These are phyloP conservation scores for Aspergillus aculeatinus DNA, from an alignment of 2,329 filamentous ascomycete genomes.

Conservation along the genomic window DNA sequence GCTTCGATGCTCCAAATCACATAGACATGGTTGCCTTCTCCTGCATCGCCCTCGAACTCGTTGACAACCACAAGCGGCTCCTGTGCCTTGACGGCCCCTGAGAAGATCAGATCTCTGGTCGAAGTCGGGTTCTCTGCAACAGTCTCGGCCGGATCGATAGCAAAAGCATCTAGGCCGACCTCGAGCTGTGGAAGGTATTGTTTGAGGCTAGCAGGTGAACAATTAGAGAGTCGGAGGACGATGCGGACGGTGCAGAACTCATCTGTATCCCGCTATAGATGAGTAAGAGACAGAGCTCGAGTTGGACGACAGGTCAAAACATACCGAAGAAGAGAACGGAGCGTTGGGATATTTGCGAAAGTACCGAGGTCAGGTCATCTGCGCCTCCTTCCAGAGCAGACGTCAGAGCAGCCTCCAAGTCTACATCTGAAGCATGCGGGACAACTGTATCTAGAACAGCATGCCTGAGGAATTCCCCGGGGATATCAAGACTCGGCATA, in stretches of 20 bases:
- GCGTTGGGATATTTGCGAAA: conserved; percentile 52
- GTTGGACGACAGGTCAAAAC: conserved; percentile 11
- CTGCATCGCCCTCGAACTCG: conserved; percentile 41
- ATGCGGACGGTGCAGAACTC: conserved; percentile 54
- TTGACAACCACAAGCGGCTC: conserved; percentile 48
- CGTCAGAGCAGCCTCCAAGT: conserved; percentile 42
- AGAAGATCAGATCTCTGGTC: conserved; percentile 45
- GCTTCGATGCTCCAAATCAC: conserved; percentile 47
- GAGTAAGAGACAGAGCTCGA: conserved; percentile 46
- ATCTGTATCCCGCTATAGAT: conserved; percentile 51
- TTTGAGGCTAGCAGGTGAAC: conserved; percentile 50
- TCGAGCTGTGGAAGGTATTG: conserved; percentile 50
- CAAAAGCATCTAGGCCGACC: conserved; percentile 52
- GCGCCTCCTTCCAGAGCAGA: conserved; percentile 47
- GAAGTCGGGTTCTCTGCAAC: conserved; percentile 41
- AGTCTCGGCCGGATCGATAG: conserved; percentile 40
- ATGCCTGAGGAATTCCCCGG: conserved; percentile 43
- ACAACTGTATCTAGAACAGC: conserved; percentile 46
- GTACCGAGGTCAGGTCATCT: conserved; percentile 44
- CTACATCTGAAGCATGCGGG: conserved; percentile 41
- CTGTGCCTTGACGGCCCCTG: conserved; percentile 37
- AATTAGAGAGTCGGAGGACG: conserved; percentile 52
- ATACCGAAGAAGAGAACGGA: conserved; percentile 54
- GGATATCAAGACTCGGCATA: conserved; percentile 38
- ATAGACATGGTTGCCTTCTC: conserved; percentile 41